phyloP scores from a whole-genome alignment of 2,329 filamentous ascomycete genomes.

The Cladosporium phlei region DNA sequence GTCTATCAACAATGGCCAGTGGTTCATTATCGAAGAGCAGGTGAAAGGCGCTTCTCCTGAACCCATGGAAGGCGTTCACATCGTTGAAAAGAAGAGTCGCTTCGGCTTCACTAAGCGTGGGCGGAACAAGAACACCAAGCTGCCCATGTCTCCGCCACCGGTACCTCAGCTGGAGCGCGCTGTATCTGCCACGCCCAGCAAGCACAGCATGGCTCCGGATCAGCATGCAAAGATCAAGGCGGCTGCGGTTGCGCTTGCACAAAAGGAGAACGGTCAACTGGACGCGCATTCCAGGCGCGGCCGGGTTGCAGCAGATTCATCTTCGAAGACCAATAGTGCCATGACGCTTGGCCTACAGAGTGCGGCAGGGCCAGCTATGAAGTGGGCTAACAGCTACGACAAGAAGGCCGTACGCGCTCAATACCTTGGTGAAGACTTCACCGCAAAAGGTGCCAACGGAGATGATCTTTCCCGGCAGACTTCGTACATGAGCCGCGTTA shows the following conservation, averaged over 20 bases:
- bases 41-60: slow-evolving; percentile 87
- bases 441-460: slow-evolving; percentile 46
- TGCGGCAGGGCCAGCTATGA: slow-evolving; percentile 89
- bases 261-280: slow-evolving; percentile 46
- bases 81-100: slow-evolving; percentile 80
- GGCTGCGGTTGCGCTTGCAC: slow-evolving; percentile 78
- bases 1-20: slow-evolving; percentile 70
- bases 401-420: slow-evolving; percentile 78
- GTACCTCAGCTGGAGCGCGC: slow-evolving; percentile 38
- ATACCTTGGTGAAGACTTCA: slow-evolving; percentile 71
- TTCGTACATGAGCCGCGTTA: slow-evolving; percentile 27
- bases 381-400: slow-evolving; percentile 95
- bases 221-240: slow-evolving; percentile 91
- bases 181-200: slow-evolving; percentile 58
- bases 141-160: slow-evolving; percentile 42
- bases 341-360: slow-evolving; percentile 82
- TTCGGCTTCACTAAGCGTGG: slow-evolving; percentile 78
- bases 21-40: slow-evolving; percentile 95
- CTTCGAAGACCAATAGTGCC: slow-evolving; percentile 78
- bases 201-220: slow-evolving; percentile 79
- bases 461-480: slow-evolving; percentile 24
- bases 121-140: slow-evolving; percentile 66
- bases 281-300: slow-evolving; percentile 41
- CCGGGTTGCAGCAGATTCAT: slow-evolving; percentile 49
- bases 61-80: slow-evolving; percentile 78